phyloP scores from a whole-genome alignment of 2,329 filamentous ascomycete genomes.

The Xylaria sp. region DNA sequence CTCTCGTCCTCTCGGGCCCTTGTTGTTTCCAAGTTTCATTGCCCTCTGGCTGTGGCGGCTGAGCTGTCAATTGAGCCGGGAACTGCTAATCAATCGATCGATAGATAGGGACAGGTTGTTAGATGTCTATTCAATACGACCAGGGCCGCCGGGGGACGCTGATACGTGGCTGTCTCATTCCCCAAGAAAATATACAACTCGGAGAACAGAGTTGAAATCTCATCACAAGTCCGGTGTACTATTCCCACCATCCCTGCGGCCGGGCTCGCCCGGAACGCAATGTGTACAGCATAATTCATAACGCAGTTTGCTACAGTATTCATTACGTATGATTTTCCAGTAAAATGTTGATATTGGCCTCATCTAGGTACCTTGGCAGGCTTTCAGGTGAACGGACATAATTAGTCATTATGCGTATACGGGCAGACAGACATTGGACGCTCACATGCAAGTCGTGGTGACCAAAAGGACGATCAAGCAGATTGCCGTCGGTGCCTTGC shows the following conservation, averaged over 20 bases:
- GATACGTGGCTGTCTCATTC: background rate
- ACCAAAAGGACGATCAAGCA: slow-evolving; percentile 19
- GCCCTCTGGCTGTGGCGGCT: slow-evolving; percentile 5
- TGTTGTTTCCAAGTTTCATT: slow-evolving; percentile 1
- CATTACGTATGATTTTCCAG: slow-evolving; percentile 23
- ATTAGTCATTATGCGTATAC: background rate
- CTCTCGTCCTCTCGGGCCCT: slow-evolving; percentile 1
- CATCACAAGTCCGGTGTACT: slow-evolving; percentile 18
- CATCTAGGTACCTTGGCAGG: background rate
- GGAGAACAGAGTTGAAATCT: background rate
- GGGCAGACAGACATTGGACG: background rate
- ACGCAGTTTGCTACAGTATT: slow-evolving; percentile 4
- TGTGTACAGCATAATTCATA: background rate
- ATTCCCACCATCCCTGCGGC: slow-evolving; percentile 19
- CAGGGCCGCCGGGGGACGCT: slow-evolving; percentile 10
- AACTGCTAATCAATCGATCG: background rate
- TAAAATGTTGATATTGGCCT: background rate
- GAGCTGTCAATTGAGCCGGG: slow-evolving; percentile 11
- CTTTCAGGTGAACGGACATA: background rate
- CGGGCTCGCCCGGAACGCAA: slow-evolving; percentile 2
- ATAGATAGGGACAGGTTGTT: background rate
- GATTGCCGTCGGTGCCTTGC: slow-evolving; percentile 30
- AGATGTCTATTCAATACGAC: background rate
- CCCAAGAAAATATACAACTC: background rate
- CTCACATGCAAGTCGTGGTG: background rate